Conservation (phyloP, 306 rosid genomes). For the Glycyrrhiza uralensis region DNA sequence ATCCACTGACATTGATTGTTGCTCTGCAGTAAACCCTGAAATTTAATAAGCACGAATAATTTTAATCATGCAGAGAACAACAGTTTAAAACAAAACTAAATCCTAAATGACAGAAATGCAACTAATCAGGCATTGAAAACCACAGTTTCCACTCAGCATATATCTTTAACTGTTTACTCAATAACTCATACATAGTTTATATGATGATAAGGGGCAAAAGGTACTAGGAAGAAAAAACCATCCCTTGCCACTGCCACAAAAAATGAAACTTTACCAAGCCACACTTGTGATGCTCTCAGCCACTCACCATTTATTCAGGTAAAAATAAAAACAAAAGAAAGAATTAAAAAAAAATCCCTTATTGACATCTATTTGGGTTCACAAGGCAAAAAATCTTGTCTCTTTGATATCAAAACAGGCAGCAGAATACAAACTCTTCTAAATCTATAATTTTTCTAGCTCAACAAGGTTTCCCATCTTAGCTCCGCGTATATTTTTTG, state of each 20-base stretch:
- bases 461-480: neutral
- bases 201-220: neutral
- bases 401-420: neutral
- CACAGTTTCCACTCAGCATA: neutral
- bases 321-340: neutral
- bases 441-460: neutral
- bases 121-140: neutral
- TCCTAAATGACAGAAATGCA: neutral
- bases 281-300: neutral
- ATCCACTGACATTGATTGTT: constrained; percentile 71
- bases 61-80: neutral
- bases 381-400: neutral
- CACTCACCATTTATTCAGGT: neutral
- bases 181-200: neutral
- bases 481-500: neutral
- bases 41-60: constrained; percentile 4
- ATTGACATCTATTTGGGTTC: neutral
- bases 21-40: constrained; percentile 79
- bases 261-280: neutral
- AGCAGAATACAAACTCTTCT: neutral
- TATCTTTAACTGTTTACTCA: neutral
- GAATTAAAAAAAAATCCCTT: neutral
- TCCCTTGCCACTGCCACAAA: neutral
- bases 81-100: neutral
- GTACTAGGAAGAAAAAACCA: neutral